Conservation (phyloP, 805 yeast genomes). For the Candida succiphila region DNA sequence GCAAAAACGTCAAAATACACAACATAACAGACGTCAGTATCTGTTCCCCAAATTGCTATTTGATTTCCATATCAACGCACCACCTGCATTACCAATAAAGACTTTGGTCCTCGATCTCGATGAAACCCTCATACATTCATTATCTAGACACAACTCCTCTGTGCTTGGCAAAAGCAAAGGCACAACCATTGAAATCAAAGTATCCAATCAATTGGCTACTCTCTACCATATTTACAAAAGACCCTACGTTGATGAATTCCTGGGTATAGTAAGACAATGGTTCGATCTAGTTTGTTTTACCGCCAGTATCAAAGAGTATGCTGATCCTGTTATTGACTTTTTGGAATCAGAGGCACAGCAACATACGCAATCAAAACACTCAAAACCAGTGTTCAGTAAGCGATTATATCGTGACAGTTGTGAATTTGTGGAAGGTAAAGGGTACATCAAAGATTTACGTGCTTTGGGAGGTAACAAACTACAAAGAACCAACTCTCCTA, state of each 20-base stretch:
- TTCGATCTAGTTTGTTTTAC: conserved; percentile 86
- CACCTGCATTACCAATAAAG: conserved; percentile 31
- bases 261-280: conserved; percentile 75
- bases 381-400: conserved; percentile 33
- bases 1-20: conserved; percentile 1
- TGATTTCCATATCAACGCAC: conserved; percentile 21
- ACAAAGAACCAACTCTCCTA: not conserved
- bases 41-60: conserved; percentile 24
- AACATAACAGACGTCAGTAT: conserved; percentile 17
- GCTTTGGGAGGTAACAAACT: conserved; percentile 5
- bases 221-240: conserved; percentile 86
- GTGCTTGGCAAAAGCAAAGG: conserved; percentile 33
- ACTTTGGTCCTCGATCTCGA: conserved; percentile 83
- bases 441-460: conserved; percentile 72
- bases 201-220: conserved; percentile 59
- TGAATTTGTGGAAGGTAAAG: conserved; percentile 64
- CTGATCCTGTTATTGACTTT: conserved; percentile 95
- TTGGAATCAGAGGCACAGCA: conserved; percentile 52
- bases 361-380: conserved; percentile 13
- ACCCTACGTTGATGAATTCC: conserved; percentile 82
- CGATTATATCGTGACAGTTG: conserved; percentile 78
- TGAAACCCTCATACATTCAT: conserved; percentile 89
- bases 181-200: conserved; percentile 75
- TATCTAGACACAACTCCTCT: conserved; percentile 50
- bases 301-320: conserved; percentile 89